These are phyloP conservation scores for Rhizophagus prolifer DNA, from an alignment of 192 early-diverging fungal genomes.

Conservation along the genomic window DNA sequence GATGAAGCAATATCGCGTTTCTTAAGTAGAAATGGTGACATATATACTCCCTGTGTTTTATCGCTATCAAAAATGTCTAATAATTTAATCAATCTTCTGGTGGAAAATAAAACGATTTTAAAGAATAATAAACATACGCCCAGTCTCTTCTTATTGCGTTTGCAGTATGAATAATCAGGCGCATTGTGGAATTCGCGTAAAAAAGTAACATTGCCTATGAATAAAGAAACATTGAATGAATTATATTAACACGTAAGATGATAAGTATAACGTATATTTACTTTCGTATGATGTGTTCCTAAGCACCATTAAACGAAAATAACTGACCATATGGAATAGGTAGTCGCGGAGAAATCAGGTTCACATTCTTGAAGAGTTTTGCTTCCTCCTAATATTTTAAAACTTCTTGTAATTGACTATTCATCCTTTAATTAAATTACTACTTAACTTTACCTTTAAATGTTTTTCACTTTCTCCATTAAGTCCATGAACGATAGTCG, in stretches of 20 bases:
- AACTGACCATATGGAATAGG: background rate
- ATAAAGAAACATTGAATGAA: background rate
- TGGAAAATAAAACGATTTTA: background rate
- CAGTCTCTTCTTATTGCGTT: background rate
- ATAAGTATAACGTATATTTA: background rate
- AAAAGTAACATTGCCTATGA: background rate
- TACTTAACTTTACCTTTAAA: background rate
- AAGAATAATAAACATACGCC: background rate
- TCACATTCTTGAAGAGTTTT: background rate
- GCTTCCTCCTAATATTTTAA: background rate
- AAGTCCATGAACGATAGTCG: background rate
- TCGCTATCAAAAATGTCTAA: background rate
- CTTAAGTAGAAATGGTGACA: constrained; percentile 39
- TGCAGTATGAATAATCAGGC: background rate
- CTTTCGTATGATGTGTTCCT: background rate
- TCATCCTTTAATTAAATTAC: background rate
- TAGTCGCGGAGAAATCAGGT: background rate
- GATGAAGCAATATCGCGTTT: constrained; percentile 34
- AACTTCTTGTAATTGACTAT: background rate
- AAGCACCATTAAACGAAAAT: background rate
- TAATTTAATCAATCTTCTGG: background rate
- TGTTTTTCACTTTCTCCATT: background rate
- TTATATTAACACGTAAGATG: background rate
- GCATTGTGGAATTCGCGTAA: background rate
- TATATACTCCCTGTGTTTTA: constrained; percentile 62